Conservation (phyloP, 2,329 filamentous ascomycete species). For the Cladophialophora immunda region DNA sequence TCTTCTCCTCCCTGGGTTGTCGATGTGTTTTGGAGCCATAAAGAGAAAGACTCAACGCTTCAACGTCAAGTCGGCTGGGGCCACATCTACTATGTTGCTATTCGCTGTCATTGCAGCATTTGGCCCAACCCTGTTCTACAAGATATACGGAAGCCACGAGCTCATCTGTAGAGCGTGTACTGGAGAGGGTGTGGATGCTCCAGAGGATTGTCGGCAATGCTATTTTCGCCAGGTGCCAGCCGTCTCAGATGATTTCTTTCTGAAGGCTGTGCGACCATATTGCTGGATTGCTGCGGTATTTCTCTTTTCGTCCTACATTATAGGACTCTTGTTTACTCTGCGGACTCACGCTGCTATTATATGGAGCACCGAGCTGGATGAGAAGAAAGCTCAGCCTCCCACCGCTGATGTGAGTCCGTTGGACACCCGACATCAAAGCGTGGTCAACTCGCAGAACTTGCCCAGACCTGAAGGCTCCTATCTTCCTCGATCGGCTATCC, state of each 20-base stretch:
- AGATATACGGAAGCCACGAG: slow-evolving; percentile 97
- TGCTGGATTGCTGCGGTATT: slow-evolving; percentile 86
- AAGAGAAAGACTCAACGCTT: slow-evolving; percentile 98
- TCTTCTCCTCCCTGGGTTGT: slow-evolving; percentile 89
- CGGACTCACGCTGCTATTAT: slow-evolving; percentile 96
- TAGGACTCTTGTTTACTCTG: slow-evolving; percentile 94
- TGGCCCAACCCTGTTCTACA: slow-evolving; percentile 95
- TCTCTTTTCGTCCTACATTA: slow-evolving; percentile 90
- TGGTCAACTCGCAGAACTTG: slow-evolving; percentile 43
- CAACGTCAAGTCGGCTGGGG: slow-evolving; percentile 94
- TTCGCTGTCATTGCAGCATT: slow-evolving; percentile 97
- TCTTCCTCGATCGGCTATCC: slow-evolving; percentile 71
- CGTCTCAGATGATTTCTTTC: slow-evolving; percentile 85
- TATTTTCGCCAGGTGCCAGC: slow-evolving; percentile 91
- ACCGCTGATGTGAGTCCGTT: slow-evolving; percentile 45
- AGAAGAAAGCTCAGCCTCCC: slow-evolving; percentile 70
- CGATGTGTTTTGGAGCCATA: slow-evolving; percentile 98
- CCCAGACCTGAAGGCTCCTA: slow-evolving; percentile 51
- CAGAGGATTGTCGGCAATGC: slow-evolving; percentile 83
- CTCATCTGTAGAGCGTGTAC: slow-evolving; percentile 78
- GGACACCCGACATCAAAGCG: slow-evolving; percentile 48
- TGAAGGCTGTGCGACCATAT: slow-evolving; percentile 89
- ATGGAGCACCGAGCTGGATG: slow-evolving; percentile 85
- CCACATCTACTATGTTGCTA: slow-evolving; percentile 96
- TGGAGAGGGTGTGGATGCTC: slow-evolving; percentile 62